phyloP scores from a whole-genome alignment of 2,329 filamentous ascomycete species.

The Claviceps fusiformis region DNA sequence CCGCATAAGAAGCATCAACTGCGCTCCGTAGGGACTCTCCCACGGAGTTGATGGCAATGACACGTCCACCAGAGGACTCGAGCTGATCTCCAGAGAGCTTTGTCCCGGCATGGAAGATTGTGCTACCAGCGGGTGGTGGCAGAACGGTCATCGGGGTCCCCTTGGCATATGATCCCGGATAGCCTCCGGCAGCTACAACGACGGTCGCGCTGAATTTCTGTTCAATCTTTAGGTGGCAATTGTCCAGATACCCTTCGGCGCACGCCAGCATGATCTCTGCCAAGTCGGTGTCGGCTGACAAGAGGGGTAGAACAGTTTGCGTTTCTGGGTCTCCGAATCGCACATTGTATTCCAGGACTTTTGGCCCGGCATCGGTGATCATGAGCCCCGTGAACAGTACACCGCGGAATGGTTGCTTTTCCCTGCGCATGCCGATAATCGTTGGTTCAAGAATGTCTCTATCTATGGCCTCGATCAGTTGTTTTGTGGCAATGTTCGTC shows the following conservation, averaged over 20 bases:
- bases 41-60: constrained; percentile 83
- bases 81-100: constrained; percentile 48
- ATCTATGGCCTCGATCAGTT: constrained; percentile 67
- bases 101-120: constrained; percentile 91
- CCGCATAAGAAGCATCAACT: constrained; percentile 76
- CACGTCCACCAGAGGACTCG: constrained; percentile 71
- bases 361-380: constrained; percentile 71
- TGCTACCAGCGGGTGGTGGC: constrained; percentile 30
- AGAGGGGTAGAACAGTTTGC: constrained; percentile 68
- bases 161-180: constrained; percentile 76
- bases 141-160: constrained; percentile 47
- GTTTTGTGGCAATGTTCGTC: constrained; percentile 64
- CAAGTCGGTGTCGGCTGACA: constrained; percentile 67
- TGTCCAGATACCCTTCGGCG: constrained; percentile 58
- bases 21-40: constrained; percentile 62
- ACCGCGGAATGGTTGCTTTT: constrained; percentile 60
- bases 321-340: constrained; percentile 88
- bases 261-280: constrained; percentile 83
- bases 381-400: constrained; percentile 85
- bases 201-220: constrained; percentile 73
- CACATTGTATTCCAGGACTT: constrained; percentile 85
- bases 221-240: constrained; percentile 54
- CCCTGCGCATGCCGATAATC: constrained; percentile 72
- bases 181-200: constrained; percentile 84
- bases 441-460: constrained; percentile 77